phyloP scores from a whole-genome alignment of 768 basidiomycete species.

The Boletus subparvulus region DNA sequence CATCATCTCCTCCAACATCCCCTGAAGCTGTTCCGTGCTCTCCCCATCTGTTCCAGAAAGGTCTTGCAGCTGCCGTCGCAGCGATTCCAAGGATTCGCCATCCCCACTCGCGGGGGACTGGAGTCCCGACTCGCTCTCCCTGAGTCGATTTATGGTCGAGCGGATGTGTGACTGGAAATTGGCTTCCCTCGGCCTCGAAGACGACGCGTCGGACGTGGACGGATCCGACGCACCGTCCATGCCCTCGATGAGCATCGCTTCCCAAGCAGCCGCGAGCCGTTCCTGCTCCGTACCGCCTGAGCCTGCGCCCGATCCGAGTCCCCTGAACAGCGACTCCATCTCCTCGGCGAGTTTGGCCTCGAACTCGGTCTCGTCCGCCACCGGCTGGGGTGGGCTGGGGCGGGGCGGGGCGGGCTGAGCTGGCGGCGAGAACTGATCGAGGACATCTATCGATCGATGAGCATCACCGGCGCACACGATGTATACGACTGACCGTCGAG shows the following conservation, averaged over 20 bases:
- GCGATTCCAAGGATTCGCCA: constrained; percentile 40
- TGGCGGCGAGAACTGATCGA: constrained; percentile 43
- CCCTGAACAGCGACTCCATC: constrained; percentile 45
- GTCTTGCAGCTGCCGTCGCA: constrained; percentile 9
- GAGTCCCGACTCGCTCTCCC: constrained; percentile 55
- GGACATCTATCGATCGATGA: constrained; percentile 41
- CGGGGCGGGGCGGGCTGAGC: constrained; percentile 13
- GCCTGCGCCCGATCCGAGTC: constrained; percentile 12
- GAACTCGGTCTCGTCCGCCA: constrained; percentile 31
- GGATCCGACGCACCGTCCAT: constrained; percentile 41
- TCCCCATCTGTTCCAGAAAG: constrained; percentile 38
- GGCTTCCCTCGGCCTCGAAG: constrained; percentile 21
- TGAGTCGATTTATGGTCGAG: constrained; percentile 72
- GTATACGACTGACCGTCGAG: constrained; percentile 37
- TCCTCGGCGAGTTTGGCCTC: constrained; percentile 39
- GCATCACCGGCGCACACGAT: background rate
- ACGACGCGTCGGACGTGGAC: background rate
- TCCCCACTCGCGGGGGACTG: constrained; percentile 13
- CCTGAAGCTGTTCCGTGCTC: constrained; percentile 56
- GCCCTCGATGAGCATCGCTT: constrained; percentile 64
- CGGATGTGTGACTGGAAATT: constrained; percentile 70
- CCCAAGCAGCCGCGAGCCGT: constrained; percentile 62
- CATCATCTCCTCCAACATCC: constrained; percentile 68
- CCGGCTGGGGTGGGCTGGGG: constrained; percentile 13
- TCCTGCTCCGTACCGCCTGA: constrained; percentile 30